These are phyloP conservation scores for Plasmodium berghei DNA, from an alignment of 169 alveolate species.

Conservation along the genomic window DNA sequence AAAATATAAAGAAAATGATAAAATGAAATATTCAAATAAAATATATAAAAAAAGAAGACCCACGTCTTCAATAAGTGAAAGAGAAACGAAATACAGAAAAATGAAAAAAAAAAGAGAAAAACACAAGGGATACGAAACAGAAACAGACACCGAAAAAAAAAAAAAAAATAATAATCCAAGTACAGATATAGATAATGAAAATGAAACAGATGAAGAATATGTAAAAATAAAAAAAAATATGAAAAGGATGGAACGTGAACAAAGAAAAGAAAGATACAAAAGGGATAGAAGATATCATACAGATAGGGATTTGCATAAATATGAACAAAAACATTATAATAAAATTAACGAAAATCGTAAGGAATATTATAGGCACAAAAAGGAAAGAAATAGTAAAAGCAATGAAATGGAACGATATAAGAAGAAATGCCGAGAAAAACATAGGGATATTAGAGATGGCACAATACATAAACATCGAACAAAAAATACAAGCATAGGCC, in stretches of 20 bases:
- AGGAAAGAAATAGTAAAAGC: background rate
- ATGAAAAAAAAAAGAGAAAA: slow-evolving; percentile 10
- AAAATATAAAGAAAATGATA: slow-evolving; percentile 8
- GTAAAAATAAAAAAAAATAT: background rate
- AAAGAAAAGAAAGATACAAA: background rate
- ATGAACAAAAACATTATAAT: too few relatives aligned
- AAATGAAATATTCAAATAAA: slow-evolving; percentile 11
- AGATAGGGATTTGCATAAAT: background rate
- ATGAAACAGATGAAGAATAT: background rate
- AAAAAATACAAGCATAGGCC: slow-evolving; percentile 1
- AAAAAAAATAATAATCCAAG: background rate
- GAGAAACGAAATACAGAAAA: background rate
- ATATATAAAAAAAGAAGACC: background rate
- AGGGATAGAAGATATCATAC: background rate
- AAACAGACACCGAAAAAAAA: slow-evolving; percentile 9
- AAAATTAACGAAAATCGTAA: background rate
- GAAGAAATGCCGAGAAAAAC: background rate
- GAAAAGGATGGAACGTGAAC: slow-evolving; percentile 1
- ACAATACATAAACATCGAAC: background rate
- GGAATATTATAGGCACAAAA: background rate
- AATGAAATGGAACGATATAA: background rate
- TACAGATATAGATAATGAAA: background rate
- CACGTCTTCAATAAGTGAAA: slow-evolving; percentile 6
- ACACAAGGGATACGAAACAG: background rate
- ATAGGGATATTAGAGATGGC: slow-evolving; percentile 1